Evolutionary conservation across 495 filamentous ascomycete genomes (phyloP).

Genomic region (Evernia prunastri): DNA sequence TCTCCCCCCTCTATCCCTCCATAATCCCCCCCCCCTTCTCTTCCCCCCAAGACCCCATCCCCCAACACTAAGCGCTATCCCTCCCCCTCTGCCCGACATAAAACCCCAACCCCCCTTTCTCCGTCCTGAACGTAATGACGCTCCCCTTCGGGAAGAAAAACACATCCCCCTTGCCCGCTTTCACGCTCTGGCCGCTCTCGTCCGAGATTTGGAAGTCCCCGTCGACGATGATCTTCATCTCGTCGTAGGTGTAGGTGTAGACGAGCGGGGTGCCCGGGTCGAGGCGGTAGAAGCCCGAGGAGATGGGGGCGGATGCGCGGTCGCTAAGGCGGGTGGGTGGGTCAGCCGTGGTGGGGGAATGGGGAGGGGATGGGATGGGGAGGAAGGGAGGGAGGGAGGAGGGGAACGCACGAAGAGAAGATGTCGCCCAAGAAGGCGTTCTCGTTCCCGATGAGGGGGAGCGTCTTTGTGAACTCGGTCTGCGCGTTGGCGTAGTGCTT

Average conservation of each 20-base stretch:
- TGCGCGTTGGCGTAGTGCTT: slow-evolving; percentile 56
- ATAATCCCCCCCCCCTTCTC: neutral
- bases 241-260: slow-evolving; percentile 70
- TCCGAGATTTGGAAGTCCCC: slow-evolving; percentile 63
- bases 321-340: slow-evolving; percentile 42
- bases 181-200: slow-evolving; percentile 44
- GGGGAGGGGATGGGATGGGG: neutral
- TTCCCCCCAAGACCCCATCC: no score
- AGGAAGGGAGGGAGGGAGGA: neutral
- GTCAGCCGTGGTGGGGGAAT: no score
- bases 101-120: slow-evolving; percentile 65
- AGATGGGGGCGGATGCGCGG: slow-evolving; percentile 50
- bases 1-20: neutral
- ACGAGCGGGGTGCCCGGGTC: slow-evolving; percentile 68
- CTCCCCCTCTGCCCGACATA: slow-evolving; percentile 44
- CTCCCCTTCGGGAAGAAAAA: slow-evolving; percentile 74
- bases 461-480: slow-evolving; percentile 51
- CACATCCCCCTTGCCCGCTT: slow-evolving; percentile 63
- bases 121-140: slow-evolving; percentile 68
- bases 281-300: slow-evolving; percentile 64
- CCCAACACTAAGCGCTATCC: slow-evolving; percentile 23
- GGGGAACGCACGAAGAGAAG: slow-evolving; percentile 48
- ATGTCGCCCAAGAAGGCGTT: slow-evolving; percentile 69
- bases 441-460: slow-evolving; percentile 64
- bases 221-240: slow-evolving; percentile 77